Evolutionary conservation across 768 basidiomycete genomes (phyloP), one percentile per base, ranked within the genome.

Genomic region (Mycena alexandri): DNA sequence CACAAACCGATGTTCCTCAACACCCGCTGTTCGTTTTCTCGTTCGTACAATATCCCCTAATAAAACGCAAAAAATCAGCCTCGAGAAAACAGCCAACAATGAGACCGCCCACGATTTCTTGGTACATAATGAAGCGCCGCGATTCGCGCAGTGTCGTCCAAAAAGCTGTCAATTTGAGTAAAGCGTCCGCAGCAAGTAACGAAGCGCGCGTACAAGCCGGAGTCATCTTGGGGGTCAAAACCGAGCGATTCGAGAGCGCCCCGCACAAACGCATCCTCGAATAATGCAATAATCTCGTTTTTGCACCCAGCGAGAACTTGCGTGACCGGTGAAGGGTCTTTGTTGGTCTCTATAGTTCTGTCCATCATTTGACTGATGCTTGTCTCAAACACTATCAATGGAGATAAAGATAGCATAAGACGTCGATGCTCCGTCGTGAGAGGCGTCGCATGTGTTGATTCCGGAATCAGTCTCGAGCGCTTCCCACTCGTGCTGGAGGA

Each of bases 1-100:
- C n/a, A 79, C 70, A 60, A 87, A 86, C 17, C 80, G 77, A 68
- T 89, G 86, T 71, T 89, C 88, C 52, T 88, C 84, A 3, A 89
- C 84, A 1, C 87, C 88, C 52, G 85, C 77, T 1, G 87, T 89
- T 19, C 85, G 79, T 36, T 89, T 78, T 50, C 87, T 78, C 5
- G 88, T 87, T 24, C 87, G 85, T 19, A 87, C 83, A 41, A 89
- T 85, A 67, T 89, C 86, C 53, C 81, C 85, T 73, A 47, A 16
- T 82, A 53, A 3, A 34, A 17, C 3, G n/a, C n/a, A n/a, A n/a
- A n/a, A n/a, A 14, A 29, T 51, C 11, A 43, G 21, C 34, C 56
- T n/a, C 0, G 1, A n/a, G 12, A 8, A 21, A 29, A 54, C 51
- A 41, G 74, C 78, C 66, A 59, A 82, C 86, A 81, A 65, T 89